These are phyloP conservation scores for Triticum urartu DNA, from an alignment of 176 grass and related monocot species.

Conservation along the genomic window DNA sequence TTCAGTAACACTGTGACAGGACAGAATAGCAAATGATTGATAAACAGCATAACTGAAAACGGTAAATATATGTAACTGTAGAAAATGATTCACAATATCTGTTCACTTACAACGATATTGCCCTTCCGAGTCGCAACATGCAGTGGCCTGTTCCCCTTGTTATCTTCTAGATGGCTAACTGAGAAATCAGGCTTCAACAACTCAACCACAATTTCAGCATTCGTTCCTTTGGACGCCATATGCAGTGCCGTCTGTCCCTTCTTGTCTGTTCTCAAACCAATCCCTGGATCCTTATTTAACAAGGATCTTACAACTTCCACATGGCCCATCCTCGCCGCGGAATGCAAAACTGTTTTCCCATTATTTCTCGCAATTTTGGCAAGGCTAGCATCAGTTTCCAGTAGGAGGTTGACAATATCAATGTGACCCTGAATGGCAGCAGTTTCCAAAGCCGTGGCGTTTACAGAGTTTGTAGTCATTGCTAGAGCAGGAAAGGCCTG, in stretches of 20 bases:
- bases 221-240: slow-evolving; percentile 90
- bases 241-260: slow-evolving; percentile 91
- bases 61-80: background rate
- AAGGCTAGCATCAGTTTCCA: slow-evolving; percentile 84
- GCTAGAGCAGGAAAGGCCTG: slow-evolving; percentile 69
- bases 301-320: slow-evolving; percentile 75
- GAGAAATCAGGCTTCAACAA: slow-evolving; percentile 67
- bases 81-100: background rate
- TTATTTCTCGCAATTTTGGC: slow-evolving; percentile 84
- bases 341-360: slow-evolving; percentile 84
- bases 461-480: slow-evolving; percentile 86
- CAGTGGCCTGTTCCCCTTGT: slow-evolving; percentile 82
- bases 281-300: slow-evolving; percentile 65
- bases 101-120: slow-evolving; percentile 60
- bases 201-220: slow-evolving; percentile 67
- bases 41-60: background rate
- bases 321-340: slow-evolving; percentile 85
- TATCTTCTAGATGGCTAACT: slow-evolving; percentile 66
- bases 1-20: background rate
- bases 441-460: slow-evolving; percentile 86
- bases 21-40: slow-evolving; percentile 1
- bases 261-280: slow-evolving; percentile 79
- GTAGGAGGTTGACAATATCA: slow-evolving; percentile 79
- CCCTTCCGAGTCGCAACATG: slow-evolving; percentile 86
- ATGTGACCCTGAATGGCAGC: slow-evolving; percentile 71